Conservation (phyloP, 805 yeast species). For the Candida pseudofarinosa region DNA sequence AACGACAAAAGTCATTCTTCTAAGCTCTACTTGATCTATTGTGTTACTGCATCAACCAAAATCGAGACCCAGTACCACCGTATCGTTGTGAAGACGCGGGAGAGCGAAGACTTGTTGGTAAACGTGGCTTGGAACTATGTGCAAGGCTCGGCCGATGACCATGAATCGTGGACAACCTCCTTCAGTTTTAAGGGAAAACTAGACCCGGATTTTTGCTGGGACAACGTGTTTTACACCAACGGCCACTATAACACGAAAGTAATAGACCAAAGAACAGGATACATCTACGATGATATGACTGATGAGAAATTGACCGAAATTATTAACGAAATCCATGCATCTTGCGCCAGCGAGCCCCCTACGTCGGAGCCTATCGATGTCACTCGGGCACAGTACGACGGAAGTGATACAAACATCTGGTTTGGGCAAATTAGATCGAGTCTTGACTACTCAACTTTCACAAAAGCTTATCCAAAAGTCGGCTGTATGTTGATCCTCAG, state of each 20-base stretch:
- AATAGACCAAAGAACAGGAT: conserved; percentile 19
- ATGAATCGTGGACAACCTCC: conserved; percentile 67
- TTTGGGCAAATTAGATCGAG: conserved; percentile 22
- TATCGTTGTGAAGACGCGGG: neutral
- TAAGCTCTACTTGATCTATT: conserved; percentile 34
- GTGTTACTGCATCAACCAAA: conserved; percentile 60
- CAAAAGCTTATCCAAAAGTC: conserved; percentile 3
- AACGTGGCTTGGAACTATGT: conserved; percentile 46
- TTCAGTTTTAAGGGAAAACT: conserved; percentile 43
- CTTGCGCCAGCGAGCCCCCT: conserved; percentile 1
- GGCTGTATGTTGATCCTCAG: conserved; percentile 22
- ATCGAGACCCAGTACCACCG: neutral
- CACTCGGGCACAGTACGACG: conserved; percentile 8
- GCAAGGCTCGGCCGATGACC: conserved; percentile 95
- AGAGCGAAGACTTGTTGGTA: neutral
- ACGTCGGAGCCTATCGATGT: conserved; percentile 7
- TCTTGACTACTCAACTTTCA: conserved; percentile 9
- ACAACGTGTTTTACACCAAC: conserved; percentile 10
- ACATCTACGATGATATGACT: conserved; percentile 16
- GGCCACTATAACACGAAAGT: conserved; percentile 6
- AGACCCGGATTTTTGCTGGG: conserved; percentile 58
- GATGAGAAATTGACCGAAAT: conserved; percentile 20
- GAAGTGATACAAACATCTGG: conserved; percentile 20
- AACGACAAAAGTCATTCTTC: neutral
- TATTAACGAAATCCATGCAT: conserved; percentile 10